Evolutionary conservation across 2,329 filamentous ascomycete species (phyloP).

Genomic region (Podosphaera fusca): DNA sequence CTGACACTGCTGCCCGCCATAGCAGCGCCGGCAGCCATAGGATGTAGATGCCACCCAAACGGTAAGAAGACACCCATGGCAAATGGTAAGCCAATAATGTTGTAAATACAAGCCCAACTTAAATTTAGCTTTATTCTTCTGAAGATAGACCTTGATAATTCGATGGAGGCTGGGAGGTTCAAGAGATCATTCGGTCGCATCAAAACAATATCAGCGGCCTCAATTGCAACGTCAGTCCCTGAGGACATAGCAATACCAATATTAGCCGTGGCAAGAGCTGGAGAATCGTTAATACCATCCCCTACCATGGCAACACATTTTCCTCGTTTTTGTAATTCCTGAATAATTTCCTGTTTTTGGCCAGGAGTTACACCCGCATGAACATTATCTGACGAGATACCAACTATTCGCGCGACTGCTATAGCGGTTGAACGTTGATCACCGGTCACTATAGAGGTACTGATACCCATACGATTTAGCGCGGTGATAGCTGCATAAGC

Average conservation of each 20-base stretch:
- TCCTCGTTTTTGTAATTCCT: constrained; percentile 48
- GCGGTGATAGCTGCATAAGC: constrained; percentile 62
- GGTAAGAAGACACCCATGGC: constrained; percentile 94
- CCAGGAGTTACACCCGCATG: constrained; percentile 74
- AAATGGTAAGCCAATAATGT: constrained; percentile 72
- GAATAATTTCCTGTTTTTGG: constrained; percentile 73
- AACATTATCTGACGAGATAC: constrained; percentile 54
- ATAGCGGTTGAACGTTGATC: constrained; percentile 70
- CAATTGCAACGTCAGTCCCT: constrained; percentile 92
- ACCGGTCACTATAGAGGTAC: constrained; percentile 78
- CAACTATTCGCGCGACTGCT: constrained; percentile 61
- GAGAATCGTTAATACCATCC: constrained; percentile 95
- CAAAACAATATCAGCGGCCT: constrained; percentile 84
- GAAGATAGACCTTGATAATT: constrained; percentile 71
- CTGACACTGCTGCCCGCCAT: constrained; percentile 85
- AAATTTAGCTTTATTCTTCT: constrained; percentile 83
- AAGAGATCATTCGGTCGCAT: constrained; percentile 85
- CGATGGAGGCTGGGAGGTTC: constrained; percentile 69
- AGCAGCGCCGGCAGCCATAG: constrained; percentile 81
- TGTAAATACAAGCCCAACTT: constrained; percentile 82
- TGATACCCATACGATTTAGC: constrained; percentile 63
- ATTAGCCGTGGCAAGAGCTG: constrained; percentile 75
- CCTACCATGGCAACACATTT: constrained; percentile 87
- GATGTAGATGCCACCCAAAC: constrained; percentile 67
- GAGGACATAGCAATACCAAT: constrained; percentile 82